Conservation (phyloP, 1,139 yeast species). For the Nakaseomyces glabratus region DNA sequence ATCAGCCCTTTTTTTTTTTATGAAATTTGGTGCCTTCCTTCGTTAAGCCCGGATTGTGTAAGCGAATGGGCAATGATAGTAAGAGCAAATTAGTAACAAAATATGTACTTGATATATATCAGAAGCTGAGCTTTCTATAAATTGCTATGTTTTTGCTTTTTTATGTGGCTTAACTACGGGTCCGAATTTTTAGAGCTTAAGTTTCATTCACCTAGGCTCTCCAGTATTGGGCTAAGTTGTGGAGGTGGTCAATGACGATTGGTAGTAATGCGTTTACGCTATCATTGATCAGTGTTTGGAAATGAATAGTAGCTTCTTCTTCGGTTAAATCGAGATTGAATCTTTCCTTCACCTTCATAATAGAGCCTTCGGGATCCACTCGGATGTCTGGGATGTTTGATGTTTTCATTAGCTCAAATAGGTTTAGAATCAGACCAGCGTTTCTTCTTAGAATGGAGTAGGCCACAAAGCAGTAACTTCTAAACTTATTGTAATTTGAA, state of each 20-base stretch:
- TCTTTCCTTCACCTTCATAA: constrained; percentile 86
- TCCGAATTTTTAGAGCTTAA: too few species aligned
- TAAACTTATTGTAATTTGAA: constrained; percentile 74
- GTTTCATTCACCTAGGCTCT: not conserved
- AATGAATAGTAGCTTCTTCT: constrained; percentile 89
- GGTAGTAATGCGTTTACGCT: constrained; percentile 92
- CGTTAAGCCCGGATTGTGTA: too few species aligned
- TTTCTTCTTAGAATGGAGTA: constrained; percentile 84
- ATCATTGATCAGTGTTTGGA: constrained; percentile 86
- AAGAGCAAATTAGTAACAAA: too few species aligned
- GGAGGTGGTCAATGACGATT: constrained; percentile 88
- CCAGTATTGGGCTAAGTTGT: constrained; percentile 97
- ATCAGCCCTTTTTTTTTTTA: too few species aligned
- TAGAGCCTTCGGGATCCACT: constrained; percentile 67
- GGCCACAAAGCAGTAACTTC: constrained; percentile 90
- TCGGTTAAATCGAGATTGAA: constrained; percentile 89
- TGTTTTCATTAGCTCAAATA: constrained; percentile 90
- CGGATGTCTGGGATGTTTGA: constrained; percentile 86
- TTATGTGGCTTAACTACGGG: too few species aligned
- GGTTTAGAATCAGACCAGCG: constrained; percentile 77
- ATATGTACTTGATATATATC: too few species aligned
- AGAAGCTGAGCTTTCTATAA: too few species aligned
- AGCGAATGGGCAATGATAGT: too few species aligned
- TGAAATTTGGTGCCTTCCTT: too few species aligned
- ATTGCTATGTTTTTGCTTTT: too few species aligned